Conservation (phyloP, 345 rosid genomes). For the Sonneratia alba region DNA sequence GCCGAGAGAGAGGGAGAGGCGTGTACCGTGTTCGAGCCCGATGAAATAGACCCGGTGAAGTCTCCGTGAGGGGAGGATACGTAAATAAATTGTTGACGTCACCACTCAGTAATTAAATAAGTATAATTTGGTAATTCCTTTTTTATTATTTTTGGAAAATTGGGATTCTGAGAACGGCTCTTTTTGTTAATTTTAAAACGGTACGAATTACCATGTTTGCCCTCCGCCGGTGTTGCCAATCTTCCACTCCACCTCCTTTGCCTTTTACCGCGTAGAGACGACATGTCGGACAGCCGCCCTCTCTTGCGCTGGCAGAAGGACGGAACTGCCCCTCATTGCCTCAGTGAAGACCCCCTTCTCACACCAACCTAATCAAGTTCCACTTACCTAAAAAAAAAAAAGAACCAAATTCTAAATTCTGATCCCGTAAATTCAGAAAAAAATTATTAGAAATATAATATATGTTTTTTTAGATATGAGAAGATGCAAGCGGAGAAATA, state of each 20-base stretch:
- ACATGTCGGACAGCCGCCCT: not conserved
- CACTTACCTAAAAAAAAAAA: no score
- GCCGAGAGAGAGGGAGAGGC: constrained; percentile 1
- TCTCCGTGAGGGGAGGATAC: not conserved
- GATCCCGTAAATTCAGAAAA: no score
- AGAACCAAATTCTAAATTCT: no score
- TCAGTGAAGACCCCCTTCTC: not conserved
- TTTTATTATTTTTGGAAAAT: not conserved
- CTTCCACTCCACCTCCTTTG: not conserved
- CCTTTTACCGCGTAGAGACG: not conserved
- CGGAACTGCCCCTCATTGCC: not conserved
- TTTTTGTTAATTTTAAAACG: not conserved
- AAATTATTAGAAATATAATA: no score
- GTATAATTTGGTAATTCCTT: not conserved
- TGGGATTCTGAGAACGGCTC: not conserved
- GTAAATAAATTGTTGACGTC: not conserved
- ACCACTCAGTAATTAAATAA: not conserved
- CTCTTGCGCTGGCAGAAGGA: not conserved
- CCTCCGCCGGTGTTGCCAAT: not conserved
- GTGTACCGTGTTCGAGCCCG: not conserved
- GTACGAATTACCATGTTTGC: not conserved
- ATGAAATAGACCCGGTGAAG: not conserved
- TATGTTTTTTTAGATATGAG: no score
- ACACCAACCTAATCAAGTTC: not conserved
- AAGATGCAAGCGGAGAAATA: no score